Conservation (phyloP, 164 flowering plant species). For the Vitis cinerea region DNA sequence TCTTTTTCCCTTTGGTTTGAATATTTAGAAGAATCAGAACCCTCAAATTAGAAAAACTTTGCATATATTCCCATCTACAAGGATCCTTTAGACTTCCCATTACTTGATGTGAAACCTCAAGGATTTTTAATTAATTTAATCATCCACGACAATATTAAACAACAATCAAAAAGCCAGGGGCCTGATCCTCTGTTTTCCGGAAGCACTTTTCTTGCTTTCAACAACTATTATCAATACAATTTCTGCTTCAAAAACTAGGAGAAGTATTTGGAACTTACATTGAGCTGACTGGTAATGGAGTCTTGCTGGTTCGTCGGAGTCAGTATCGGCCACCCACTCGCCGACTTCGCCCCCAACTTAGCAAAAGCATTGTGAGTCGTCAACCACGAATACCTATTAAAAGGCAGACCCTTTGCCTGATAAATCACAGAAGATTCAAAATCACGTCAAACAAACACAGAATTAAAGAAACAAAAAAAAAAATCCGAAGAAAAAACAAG, state of each 20-base stretch:
- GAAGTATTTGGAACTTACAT: conserved; percentile 35
- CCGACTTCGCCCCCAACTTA: conserved; percentile 47
- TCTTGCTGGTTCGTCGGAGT: conserved; percentile 81
- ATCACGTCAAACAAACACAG: background rate
- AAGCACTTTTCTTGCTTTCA: too few relatives aligned
- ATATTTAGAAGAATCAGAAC: too few relatives aligned
- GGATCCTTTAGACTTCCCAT: too few relatives aligned
- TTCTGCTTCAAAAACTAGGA: conserved; percentile 2
- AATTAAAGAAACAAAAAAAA: background rate
- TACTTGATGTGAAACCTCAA: too few relatives aligned
- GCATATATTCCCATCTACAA: too few relatives aligned
- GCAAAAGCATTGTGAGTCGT: conserved; percentile 94
- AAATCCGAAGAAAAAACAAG: background rate
- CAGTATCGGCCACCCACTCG: conserved; percentile 50
- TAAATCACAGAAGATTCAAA: background rate
- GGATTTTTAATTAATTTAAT: too few relatives aligned
- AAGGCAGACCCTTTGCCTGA: conserved; percentile 74
- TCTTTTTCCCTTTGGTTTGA: too few relatives aligned
- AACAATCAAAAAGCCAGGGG: too few relatives aligned
- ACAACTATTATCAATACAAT: background rate
- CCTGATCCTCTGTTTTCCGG: too few relatives aligned
- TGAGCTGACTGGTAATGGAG: conserved; percentile 71
- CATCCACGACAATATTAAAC: too few relatives aligned
- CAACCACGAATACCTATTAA: conserved; percentile 79
- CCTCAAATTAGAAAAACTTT: too few relatives aligned